Conservation (phyloP, 2,329 filamentous ascomycete species). For the Bertia moriformis region DNA sequence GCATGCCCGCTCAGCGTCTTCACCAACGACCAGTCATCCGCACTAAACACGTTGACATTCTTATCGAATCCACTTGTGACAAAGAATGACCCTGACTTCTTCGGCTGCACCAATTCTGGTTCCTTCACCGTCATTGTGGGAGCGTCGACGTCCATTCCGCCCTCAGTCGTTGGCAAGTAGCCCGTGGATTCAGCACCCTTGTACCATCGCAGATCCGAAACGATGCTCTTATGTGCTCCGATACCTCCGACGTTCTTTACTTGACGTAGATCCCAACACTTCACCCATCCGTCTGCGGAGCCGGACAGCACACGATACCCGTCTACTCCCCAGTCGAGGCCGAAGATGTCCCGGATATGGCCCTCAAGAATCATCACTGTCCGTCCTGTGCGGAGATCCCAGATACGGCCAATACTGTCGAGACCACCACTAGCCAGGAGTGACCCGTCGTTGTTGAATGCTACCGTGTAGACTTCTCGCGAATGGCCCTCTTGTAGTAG, state of each 20-base stretch:
- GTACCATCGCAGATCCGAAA: slow-evolving; percentile 59
- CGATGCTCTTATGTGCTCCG: slow-evolving; percentile 54
- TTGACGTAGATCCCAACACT: slow-evolving; percentile 61
- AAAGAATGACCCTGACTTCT: neutral
- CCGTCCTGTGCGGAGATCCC: slow-evolving; percentile 58
- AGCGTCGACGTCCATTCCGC: neutral
- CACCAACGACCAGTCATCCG: neutral
- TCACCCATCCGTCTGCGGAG: slow-evolving; percentile 57
- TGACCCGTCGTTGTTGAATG: slow-evolving; percentile 56
- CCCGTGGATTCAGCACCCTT: slow-evolving; percentile 38
- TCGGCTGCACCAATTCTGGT: neutral
- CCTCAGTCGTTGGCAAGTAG: neutral
- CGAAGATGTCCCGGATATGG: slow-evolving; percentile 52
- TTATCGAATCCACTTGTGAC: neutral
- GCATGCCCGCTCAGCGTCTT: neutral
- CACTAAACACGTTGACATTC: neutral
- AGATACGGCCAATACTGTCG: slow-evolving; percentile 61
- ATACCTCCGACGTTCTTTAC: slow-evolving; percentile 51
- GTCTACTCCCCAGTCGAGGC: slow-evolving; percentile 55
- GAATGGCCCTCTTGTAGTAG: slow-evolving; percentile 60
- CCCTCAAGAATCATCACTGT: slow-evolving; percentile 54
- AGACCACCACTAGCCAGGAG: slow-evolving; percentile 55
- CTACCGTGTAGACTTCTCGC: slow-evolving; percentile 53
- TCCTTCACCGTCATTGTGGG: neutral
- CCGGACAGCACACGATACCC: slow-evolving; percentile 55